Evolutionary conservation across 2,329 filamentous ascomycete species (phyloP).

Genomic region (Fusarium pilosicola): DNA sequence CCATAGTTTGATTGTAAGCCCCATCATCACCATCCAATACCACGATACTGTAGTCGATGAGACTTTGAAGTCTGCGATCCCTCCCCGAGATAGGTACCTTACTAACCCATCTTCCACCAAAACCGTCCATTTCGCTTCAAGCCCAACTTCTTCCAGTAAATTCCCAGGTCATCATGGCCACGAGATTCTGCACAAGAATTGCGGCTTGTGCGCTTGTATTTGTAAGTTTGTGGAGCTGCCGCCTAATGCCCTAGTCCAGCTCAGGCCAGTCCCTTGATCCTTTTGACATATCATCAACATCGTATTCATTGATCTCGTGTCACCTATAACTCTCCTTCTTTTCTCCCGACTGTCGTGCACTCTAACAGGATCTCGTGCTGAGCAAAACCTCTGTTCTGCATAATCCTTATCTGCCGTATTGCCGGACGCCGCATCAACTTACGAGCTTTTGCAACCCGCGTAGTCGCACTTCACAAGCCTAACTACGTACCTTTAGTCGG

Average conservation of each 20-base stretch:
- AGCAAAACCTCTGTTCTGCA: slow-evolving; percentile 1
- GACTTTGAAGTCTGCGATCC: background rate
- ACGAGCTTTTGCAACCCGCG: background rate
- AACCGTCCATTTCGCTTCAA: background rate
- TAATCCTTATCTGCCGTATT: slow-evolving; percentile 26
- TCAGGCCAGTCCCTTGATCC: slow-evolving; percentile 16
- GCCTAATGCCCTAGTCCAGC: background rate
- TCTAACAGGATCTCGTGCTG: slow-evolving; percentile 3
- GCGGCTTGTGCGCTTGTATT: slow-evolving; percentile 6
- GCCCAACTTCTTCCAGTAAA: slow-evolving; percentile 1
- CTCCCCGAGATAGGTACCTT: background rate
- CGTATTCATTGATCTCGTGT: slow-evolving; percentile 43
- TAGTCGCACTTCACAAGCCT: slow-evolving; percentile 11
- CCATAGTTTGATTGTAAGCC: slow-evolving; percentile 4
- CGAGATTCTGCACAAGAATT: slow-evolving; percentile 9
- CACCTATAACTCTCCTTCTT: slow-evolving; percentile 26
- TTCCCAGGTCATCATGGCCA: background rate
- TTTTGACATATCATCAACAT: slow-evolving; percentile 23
- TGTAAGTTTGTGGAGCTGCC: slow-evolving; percentile 12
- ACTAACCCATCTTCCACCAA: background rate
- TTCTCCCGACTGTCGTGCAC: slow-evolving; percentile 9
- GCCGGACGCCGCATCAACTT: slow-evolving; percentile 9
- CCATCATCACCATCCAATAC: background rate
- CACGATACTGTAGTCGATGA: background rate
- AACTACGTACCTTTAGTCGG: background rate